phyloP scores from a whole-genome alignment of 1,139 yeast genomes.

The Wickerhamomyces sp. region DNA sequence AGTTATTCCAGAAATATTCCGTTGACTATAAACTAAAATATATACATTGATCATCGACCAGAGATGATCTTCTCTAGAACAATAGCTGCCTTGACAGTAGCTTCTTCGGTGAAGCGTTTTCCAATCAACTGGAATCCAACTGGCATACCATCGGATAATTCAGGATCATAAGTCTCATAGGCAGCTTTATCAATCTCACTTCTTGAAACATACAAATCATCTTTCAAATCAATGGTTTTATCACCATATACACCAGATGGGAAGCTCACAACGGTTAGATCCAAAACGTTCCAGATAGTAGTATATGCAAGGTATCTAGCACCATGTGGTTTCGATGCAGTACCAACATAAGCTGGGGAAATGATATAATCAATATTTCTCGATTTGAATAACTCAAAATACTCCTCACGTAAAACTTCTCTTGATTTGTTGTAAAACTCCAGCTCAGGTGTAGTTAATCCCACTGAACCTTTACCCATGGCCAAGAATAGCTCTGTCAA shows the following conservation, averaged over 20 bases:
- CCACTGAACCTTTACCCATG: constrained; percentile 40
- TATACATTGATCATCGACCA: no score
- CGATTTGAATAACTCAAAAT: constrained; percentile 44
- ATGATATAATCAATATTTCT: constrained; percentile 45
- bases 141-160: constrained; percentile 56
- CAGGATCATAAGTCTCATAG: constrained; percentile 45
- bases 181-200: constrained; percentile 36
- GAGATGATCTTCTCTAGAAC: constrained; percentile 15
- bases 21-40: no score
- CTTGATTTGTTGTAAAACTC: constrained; percentile 37
- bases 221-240: constrained; percentile 35
- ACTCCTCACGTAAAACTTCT: constrained; percentile 32
- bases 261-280: constrained; percentile 51
- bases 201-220: constrained; percentile 28
- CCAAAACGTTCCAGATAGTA: constrained; percentile 52
- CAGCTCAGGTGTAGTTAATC: constrained; percentile 31
- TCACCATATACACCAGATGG: constrained; percentile 58
- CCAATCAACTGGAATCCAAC: constrained; percentile 63
- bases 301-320: constrained; percentile 37
- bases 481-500: constrained; percentile 30
- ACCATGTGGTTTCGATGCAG: constrained; percentile 38
- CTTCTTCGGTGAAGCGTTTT: constrained; percentile 56
- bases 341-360: constrained; percentile 45
- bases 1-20: no score
- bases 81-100: constrained; percentile 33